Evolutionary conservation across 805 yeast genomes (phyloP), one percentile per base, ranked within the genome.

Genomic region (Maudiozyma barnettii): DNA sequence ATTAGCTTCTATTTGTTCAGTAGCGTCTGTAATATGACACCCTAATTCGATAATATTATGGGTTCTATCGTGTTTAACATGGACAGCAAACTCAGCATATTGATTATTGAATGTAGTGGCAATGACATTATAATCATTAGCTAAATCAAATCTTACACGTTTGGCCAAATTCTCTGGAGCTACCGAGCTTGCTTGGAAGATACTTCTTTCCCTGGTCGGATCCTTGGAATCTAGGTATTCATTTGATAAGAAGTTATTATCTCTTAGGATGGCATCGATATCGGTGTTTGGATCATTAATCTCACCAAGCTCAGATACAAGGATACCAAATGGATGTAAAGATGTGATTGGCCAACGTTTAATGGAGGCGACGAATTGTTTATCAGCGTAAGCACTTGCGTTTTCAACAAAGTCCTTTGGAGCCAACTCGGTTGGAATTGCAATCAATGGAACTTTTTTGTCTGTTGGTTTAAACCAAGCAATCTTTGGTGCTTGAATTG

Each of bases 281-380:
- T 89, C 96, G 39, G 91, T 86, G 20, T 75, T 71, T 2, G 81
- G 76, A 52, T 83, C 91, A 54, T 81, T 86, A 58, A 85, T 79
- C 36, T 79, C 75, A 21, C 99, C 99, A 51, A 93, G 71, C 56
- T 85, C 86, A 41, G 90, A 84, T 22, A 91, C 83, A 48, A 93
- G 71, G 29, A 96, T 89, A 57, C 99, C 99, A 62, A 93, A 93
- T 5, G 99, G 99, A 71, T 93, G 99, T 65, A 93, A 75, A 0
- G 98, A 91, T 9, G 99, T 93, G 66, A 93, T 93, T 60, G 99
- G 99, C 99, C 99, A 93, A 66, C 99, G 82, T 65, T 93, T 93
- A 60, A 93, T 91, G 1, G 95, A 84, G 0, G 98, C 97, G 51
- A 93, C 91, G 62, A 91, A 93, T 45, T 90, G 69, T 57, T 82